Percentiles rank a stretch among this genome's conserved stretches.
Evolutionary conservation across 2,329 filamentous ascomycete genomes (phyloP).

Genomic region (Rutstroemia sp.): DNA sequence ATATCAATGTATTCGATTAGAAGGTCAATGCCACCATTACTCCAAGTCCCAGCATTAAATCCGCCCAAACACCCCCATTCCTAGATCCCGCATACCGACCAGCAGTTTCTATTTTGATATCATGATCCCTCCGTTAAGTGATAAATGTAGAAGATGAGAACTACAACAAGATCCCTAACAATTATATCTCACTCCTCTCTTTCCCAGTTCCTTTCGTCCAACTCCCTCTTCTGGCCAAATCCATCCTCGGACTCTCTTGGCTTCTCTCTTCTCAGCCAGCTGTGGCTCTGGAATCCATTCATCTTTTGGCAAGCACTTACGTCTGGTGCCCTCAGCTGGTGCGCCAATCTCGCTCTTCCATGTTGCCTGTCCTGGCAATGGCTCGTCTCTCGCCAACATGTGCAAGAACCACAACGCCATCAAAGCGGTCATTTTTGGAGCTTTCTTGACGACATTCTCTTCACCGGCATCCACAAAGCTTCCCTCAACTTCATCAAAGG

Average conservation of each 20-base stretch:
- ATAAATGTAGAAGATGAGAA: background rate
- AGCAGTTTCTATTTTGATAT: background rate
- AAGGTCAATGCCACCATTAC: background rate
- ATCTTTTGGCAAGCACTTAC: slow-evolving; percentile 64
- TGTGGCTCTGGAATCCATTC: slow-evolving; percentile 69
- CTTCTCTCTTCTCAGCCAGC: slow-evolving; percentile 67
- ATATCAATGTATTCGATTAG: background rate
- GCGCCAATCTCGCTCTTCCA: slow-evolving; percentile 70
- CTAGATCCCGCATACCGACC: background rate
- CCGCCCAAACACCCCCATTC: background rate
- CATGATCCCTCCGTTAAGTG: background rate
- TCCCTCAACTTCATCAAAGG: slow-evolving; percentile 18
- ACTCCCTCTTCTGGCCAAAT: slow-evolving; percentile 68
- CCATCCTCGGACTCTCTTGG: slow-evolving; percentile 68
- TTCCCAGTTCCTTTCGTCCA: slow-evolving; percentile 63
- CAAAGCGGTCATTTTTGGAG: slow-evolving; percentile 64
- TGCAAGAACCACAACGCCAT: slow-evolving; percentile 74
- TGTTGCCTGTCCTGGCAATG: slow-evolving; percentile 48
- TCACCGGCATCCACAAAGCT: slow-evolving; percentile 24
- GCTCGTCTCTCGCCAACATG: slow-evolving; percentile 58
- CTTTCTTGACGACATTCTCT: slow-evolving; percentile 34
- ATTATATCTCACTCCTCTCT: slow-evolving; percentile 52
- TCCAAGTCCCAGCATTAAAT: background rate
- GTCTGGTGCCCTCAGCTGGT: slow-evolving; percentile 63
- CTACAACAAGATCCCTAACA: slow-evolving; percentile 11